Evolutionary conservation across 441 rosid species (phyloP).

Genomic region (Croton laevigatus): DNA sequence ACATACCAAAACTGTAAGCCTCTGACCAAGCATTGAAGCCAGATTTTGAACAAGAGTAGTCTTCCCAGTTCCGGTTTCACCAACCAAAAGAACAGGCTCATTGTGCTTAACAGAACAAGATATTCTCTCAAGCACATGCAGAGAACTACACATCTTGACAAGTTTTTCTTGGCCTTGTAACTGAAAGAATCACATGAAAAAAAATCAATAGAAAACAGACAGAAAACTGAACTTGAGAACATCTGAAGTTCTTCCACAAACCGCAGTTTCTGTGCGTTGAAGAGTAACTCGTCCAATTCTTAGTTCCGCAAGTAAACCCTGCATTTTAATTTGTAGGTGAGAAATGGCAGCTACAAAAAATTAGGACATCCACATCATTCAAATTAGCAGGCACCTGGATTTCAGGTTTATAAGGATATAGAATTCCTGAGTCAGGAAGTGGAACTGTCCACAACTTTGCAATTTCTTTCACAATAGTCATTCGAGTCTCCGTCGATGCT

Average conservation of each 20-base stretch:
- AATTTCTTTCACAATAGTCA: slow-evolving; percentile 51
- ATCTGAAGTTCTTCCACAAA: slow-evolving; percentile 35
- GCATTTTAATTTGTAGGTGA: slow-evolving; percentile 37
- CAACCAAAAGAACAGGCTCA: slow-evolving; percentile 97
- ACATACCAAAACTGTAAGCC: slow-evolving; percentile 86
- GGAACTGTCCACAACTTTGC: slow-evolving; percentile 71
- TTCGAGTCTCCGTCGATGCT: slow-evolving; percentile 50
- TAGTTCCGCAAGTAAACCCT: slow-evolving; percentile 51
- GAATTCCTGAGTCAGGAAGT: slow-evolving; percentile 34
- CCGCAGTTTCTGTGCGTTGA: slow-evolving; percentile 48
- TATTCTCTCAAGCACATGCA: slow-evolving; percentile 75
- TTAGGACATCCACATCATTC: slow-evolving; percentile 15
- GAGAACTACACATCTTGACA: slow-evolving; percentile 77
- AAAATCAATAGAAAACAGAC: slow-evolving; percentile 21
- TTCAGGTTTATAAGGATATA: slow-evolving; percentile 59
- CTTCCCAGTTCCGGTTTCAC: slow-evolving; percentile 99
- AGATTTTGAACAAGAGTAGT: slow-evolving; percentile 95
- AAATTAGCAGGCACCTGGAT: slow-evolving; percentile 63
- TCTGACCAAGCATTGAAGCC: slow-evolving; percentile 82
- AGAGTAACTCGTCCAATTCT: slow-evolving; percentile 82
- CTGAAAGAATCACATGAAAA: slow-evolving; percentile 39
- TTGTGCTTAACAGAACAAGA: slow-evolving; percentile 81
- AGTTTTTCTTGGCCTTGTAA: slow-evolving; percentile 51
- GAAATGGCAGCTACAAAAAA: slow-evolving; percentile 15
- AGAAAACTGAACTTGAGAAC: slow-evolving; percentile 15